Evolutionary conservation across 352 stramenopile genomes (phyloP).

Genomic region (Aphanomyces invadans): DNA sequence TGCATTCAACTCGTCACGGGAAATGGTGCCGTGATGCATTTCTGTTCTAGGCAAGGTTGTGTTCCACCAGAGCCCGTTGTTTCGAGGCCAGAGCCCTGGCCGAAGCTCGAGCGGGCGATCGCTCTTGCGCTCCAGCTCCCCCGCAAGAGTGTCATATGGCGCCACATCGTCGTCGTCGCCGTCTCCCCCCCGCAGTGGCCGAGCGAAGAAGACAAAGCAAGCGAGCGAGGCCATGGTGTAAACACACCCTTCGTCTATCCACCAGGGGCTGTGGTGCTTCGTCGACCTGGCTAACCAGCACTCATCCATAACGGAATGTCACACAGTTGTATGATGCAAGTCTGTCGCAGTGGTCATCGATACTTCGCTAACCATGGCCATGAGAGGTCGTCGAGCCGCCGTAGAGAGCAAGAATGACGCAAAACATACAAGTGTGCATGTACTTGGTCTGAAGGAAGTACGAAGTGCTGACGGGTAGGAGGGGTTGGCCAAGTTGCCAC

Average conservation of each 20-base stretch:
- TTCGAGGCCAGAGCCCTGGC: slow-evolving; percentile 23
- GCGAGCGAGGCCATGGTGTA: slow-evolving; percentile 23
- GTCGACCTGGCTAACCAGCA: too few relatives aligned
- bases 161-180: neutral
- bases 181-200: neutral
- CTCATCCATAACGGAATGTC: too few relatives aligned
- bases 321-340: too few relatives aligned
- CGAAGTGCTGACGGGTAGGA: slow-evolving; percentile 25
- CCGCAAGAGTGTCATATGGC: slow-evolving; percentile 11
- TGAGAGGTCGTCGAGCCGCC: slow-evolving; percentile 23
- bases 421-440: slow-evolving; percentile 16
- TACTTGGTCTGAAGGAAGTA: slow-evolving; percentile 22
- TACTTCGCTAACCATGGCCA: too few relatives aligned
- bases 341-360: too few relatives aligned
- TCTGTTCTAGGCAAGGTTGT: slow-evolving; percentile 39
- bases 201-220: slow-evolving; percentile 16
- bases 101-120: neutral
- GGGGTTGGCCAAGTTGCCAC: slow-evolving; percentile 24
- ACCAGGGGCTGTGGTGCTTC: too few relatives aligned
- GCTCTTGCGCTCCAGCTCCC: neutral
- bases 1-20: neutral
- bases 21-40: too few relatives aligned
- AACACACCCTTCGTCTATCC: too few relatives aligned
- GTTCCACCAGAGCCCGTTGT: slow-evolving; percentile 77
- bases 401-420: slow-evolving; percentile 25